phyloP scores from a whole-genome alignment of 73 alveolate genomes.

The Blepharisma japonicum region DNA sequence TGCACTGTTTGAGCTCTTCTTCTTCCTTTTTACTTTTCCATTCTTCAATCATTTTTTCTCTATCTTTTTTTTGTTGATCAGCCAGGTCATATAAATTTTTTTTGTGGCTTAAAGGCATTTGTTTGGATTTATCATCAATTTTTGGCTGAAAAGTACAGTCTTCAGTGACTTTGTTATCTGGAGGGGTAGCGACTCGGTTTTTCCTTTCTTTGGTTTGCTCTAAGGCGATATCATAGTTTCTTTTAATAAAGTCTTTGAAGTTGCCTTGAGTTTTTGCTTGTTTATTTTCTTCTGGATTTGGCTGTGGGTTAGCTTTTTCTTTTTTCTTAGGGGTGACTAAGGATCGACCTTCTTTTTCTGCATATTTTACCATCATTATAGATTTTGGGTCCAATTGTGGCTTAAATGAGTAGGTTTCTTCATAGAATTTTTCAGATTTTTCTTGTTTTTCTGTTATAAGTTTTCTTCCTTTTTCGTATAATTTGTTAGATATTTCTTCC shows the following conservation, averaged over 20 bases:
- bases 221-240: background rate
- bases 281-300: conserved; percentile 13
- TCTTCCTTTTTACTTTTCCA: background rate
- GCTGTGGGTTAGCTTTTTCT: background rate
- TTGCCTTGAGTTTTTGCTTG: background rate
- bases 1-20: conserved; percentile 30
- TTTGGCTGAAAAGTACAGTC: conserved; percentile 21
- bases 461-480: too few relatives aligned
- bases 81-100: conserved; percentile 1
- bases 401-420: conserved; percentile 4
- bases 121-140: background rate
- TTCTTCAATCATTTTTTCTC: background rate
- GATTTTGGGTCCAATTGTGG: conserved; percentile 19
- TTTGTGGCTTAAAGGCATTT: background rate
- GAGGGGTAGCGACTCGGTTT: background rate
- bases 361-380: background rate
- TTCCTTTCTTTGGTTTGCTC: background rate
- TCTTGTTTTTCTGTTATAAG: background rate
- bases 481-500: too few relatives aligned
- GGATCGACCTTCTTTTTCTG: conserved; percentile 18
- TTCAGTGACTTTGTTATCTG: background rate
- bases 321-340: background rate
- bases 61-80: background rate
- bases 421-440: background rate
- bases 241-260: conserved; percentile 13